These are phyloP conservation scores for Rhytidiadelphus loreus DNA, from an alignment of 225 moss, liverwort and hornwort genomes.

Conservation along the genomic window DNA sequence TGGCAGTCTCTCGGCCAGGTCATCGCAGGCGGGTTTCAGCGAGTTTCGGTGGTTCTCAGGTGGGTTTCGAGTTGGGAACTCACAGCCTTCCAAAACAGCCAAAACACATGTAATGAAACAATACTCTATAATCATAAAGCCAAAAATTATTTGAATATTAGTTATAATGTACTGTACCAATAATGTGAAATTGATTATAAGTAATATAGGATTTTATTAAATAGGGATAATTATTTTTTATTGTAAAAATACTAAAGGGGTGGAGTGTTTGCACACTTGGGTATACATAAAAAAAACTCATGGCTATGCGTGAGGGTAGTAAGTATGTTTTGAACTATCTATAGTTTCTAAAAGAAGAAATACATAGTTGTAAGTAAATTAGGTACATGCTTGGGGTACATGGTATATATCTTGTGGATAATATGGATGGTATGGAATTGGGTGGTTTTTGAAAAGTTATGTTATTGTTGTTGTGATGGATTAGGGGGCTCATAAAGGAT, in stretches of 20 bases:
- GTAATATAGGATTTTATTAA: too few relatives aligned
- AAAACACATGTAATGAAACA: too few relatives aligned
- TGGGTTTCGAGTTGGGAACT: too few relatives aligned
- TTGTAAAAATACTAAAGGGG: too few relatives aligned
- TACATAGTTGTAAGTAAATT: neutral
- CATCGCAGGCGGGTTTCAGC: too few relatives aligned
- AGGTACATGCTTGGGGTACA: too few relatives aligned
- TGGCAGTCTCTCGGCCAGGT: too few relatives aligned
- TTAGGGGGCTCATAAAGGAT: neutral
- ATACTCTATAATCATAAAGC: neutral
- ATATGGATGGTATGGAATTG: neutral
- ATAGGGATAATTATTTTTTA: neutral
- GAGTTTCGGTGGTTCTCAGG: too few relatives aligned
- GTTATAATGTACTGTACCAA: fast-evolving
- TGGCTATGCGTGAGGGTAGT: fast-evolving
- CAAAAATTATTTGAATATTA: neutral
- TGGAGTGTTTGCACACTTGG: fast-evolving
- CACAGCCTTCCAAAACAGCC: too few relatives aligned
- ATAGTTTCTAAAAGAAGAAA: neutral
- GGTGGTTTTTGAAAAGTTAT: neutral
- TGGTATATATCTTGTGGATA: neutral
- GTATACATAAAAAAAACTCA: neutral
- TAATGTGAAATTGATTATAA: neutral
- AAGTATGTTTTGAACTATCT: too few relatives aligned
- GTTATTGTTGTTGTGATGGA: neutral